Evolutionary conservation across 2,329 filamentous ascomycete species (phyloP).

Genomic region (Eutypella sp.): DNA sequence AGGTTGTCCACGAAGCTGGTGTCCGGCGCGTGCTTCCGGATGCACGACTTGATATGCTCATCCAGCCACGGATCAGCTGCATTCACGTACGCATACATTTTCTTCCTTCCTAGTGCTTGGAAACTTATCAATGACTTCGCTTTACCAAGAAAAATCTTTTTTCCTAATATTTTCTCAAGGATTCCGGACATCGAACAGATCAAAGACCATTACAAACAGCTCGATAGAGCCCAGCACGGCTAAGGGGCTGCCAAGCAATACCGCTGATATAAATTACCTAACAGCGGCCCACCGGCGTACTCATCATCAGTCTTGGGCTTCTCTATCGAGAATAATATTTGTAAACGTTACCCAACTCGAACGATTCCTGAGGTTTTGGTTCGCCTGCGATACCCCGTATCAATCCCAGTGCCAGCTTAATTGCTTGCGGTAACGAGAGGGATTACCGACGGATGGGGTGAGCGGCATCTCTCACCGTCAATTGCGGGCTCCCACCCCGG

Average conservation of each 20-base stretch:
- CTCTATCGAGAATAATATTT: not conserved
- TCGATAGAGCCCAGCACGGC: not conserved
- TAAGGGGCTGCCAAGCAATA: not conserved
- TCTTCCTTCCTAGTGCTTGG: too few relatives aligned
- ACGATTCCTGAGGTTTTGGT: not conserved
- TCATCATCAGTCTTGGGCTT: not conserved
- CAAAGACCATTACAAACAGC: not conserved
- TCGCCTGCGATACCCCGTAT: not conserved
- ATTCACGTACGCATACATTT: slow-evolving; percentile 24
- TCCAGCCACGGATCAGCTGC: slow-evolving; percentile 27
- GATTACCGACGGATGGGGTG: not conserved
- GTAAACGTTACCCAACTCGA: not conserved
- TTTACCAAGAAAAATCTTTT: too few relatives aligned
- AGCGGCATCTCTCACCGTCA: not conserved
- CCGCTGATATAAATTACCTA: not conserved
- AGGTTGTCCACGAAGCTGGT: slow-evolving; percentile 25
- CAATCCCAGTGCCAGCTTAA: not conserved
- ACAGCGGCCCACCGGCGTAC: not conserved
- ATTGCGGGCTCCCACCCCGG: too few relatives aligned
- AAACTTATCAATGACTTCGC: not conserved
- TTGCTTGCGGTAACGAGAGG: not conserved
- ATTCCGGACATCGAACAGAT: not conserved
- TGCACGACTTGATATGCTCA: slow-evolving; percentile 25
- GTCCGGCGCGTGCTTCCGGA: slow-evolving; percentile 23
- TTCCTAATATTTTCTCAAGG: too few relatives aligned